phyloP scores from a whole-genome alignment of 805 yeast species.

The Metschnikowia reukaufii region DNA sequence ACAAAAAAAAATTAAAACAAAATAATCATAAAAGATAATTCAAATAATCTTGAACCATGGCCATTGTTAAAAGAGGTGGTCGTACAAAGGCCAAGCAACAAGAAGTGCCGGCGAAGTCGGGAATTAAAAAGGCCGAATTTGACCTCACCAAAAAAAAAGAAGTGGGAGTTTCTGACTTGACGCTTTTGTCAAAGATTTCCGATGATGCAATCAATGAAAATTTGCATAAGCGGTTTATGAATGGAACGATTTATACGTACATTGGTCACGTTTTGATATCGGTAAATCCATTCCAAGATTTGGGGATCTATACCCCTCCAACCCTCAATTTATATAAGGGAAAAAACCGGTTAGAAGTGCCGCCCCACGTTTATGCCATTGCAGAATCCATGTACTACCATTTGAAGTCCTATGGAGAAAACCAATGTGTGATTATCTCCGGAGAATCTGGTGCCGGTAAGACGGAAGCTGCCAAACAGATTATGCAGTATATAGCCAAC shows the following conservation, averaged over 20 bases:
- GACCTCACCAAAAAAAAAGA: constrained; percentile 87
- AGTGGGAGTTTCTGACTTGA: constrained; percentile 97
- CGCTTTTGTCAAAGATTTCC: constrained; percentile 81
- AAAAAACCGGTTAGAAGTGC: constrained; percentile 91
- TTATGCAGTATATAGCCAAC: constrained; percentile 94
- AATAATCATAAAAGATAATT: background rate
- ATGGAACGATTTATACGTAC: constrained; percentile 87
- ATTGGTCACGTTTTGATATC: constrained; percentile 94
- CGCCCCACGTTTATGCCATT: constrained; percentile 97
- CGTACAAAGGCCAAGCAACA: constrained; percentile 54
- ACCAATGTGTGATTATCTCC: constrained; percentile 94
- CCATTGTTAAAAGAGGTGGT: constrained; percentile 72
- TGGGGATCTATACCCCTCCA: constrained; percentile 89
- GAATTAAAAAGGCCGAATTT: constrained; percentile 82
- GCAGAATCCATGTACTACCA: constrained; percentile 97
- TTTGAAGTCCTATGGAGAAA: constrained; percentile 89
- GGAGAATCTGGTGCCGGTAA: constrained; percentile 99
- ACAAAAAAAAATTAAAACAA: background rate
- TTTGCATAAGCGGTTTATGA: constrained; percentile 82
- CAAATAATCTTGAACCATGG: constrained; percentile 46
- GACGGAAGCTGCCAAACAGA: constrained; percentile 96
- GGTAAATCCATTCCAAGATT: constrained; percentile 93
- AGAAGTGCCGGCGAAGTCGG: constrained; percentile 57
- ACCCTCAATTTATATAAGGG: constrained; percentile 78
- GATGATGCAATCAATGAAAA: constrained; percentile 94